These are phyloP conservation scores for Cunninghamia lanceolata DNA, from an alignment of 75 land plant species.

Conservation along the genomic window DNA sequence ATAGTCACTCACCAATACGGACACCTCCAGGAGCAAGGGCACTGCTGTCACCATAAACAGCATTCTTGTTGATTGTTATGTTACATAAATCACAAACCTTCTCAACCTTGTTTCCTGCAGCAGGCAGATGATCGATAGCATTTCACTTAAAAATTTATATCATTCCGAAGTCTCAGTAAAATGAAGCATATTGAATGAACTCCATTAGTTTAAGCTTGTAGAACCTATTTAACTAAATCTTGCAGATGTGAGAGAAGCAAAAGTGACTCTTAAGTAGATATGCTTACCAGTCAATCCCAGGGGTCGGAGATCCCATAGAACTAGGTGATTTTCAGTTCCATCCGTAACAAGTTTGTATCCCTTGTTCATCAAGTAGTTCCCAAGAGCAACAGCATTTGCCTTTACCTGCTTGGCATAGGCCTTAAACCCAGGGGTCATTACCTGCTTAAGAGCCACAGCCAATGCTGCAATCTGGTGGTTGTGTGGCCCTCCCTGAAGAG, in stretches of 20 bases:
- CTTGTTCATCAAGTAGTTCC: slow-evolving; percentile 79
- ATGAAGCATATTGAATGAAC: not conserved
- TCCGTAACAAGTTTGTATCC: slow-evolving; percentile 87
- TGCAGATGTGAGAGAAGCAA: not conserved
- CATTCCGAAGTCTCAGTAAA: not conserved
- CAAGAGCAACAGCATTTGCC: slow-evolving; percentile 90
- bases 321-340: slow-evolving; percentile 93
- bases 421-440: slow-evolving; percentile 75
- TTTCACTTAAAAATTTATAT: not conserved
- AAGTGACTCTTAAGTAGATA: not conserved
- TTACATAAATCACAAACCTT: slow-evolving; percentile 77
- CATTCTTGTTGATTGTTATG: slow-evolving; percentile 87
- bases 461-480: slow-evolving; percentile 93
- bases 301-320: slow-evolving; percentile 89
- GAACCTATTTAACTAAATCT: not conserved
- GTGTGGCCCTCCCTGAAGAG: slow-evolving; percentile 91
- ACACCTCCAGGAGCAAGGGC: slow-evolving; percentile 91
- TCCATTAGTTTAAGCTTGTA: not conserved
- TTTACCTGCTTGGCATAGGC: slow-evolving; percentile 86
- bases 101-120: slow-evolving; percentile 84
- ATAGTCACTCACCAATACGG: slow-evolving; percentile 55
- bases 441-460: slow-evolving; percentile 87
- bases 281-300: slow-evolving; percentile 80
- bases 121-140: not conserved
- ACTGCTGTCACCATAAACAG: slow-evolving; percentile 91